A percentile compares a stretch with the other conserved stretches of the same genome.
These are phyloP conservation scores for Sporothrix pallida DNA, from an alignment of 2,329 filamentous ascomycete species.

Conservation along the genomic window DNA sequence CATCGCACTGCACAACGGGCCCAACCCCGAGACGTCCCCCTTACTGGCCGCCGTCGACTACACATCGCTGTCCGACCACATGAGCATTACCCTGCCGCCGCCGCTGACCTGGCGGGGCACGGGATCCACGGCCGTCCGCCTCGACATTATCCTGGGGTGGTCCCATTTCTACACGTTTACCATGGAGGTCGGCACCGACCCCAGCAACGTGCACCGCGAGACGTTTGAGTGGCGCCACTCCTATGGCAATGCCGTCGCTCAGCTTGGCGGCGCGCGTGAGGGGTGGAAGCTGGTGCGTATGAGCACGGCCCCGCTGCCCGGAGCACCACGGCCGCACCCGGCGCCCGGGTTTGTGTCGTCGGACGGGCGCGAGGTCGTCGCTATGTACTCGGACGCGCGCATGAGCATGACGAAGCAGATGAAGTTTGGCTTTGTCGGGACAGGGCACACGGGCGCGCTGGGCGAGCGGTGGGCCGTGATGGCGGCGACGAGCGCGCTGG, in stretches of 20 bases:
- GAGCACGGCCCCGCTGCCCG: slow-evolving; percentile 33
- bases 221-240: slow-evolving; percentile 53
- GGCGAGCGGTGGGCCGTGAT: slow-evolving; percentile 53
- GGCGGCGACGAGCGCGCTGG: slow-evolving; percentile 49
- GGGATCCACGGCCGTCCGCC: slow-evolving; percentile 33
- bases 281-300: slow-evolving; percentile 54
- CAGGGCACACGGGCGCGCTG: slow-evolving; percentile 47
- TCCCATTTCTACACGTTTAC: slow-evolving; percentile 44
- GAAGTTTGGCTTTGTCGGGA: slow-evolving; percentile 51
- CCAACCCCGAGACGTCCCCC: slow-evolving; percentile 40
- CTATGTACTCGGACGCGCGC: slow-evolving; percentile 46
- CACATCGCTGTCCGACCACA: slow-evolving; percentile 33
- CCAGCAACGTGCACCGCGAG: slow-evolving; percentile 41
- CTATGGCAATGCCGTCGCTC: slow-evolving; percentile 45
- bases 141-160: slow-evolving; percentile 34
- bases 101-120: slow-evolving; percentile 37
- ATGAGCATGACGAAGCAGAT: slow-evolving; percentile 46
- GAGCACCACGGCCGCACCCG: slow-evolving; percentile 35
- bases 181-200: slow-evolving; percentile 44
- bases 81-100: slow-evolving; percentile 44
- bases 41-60: slow-evolving; percentile 43
- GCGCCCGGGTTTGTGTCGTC: slow-evolving; percentile 39
- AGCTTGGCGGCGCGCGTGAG: slow-evolving; percentile 42
- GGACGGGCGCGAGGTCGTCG: slow-evolving; percentile 52
- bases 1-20: slow-evolving; percentile 47